Base-by-base conservation (phyloP, 768 basidiomycete species). In the Mycena chlorophos region DNA sequence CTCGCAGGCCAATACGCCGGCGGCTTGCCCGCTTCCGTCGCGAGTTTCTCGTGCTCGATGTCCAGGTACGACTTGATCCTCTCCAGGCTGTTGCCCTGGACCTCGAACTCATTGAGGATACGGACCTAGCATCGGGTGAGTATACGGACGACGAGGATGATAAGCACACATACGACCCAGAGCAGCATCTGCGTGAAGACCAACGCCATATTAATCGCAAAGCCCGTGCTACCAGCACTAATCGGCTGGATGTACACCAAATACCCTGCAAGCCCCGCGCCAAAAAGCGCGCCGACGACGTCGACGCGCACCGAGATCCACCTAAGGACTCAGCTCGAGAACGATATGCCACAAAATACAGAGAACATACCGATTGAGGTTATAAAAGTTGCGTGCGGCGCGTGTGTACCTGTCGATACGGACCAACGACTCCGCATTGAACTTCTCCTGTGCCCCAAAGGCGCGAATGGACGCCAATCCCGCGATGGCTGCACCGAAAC, bases 391-490 rank as follows among this genome's bases (percentile, higher is more conserved):
- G 23, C 78, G 63, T 8, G 77, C 71, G 3, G 77, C 66, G 37
- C 76, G 70, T 2, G 55, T 56, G 45, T 80, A 86, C 22, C 73
- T 72, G 65, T 89, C 81, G 40, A 87, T 82, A 10, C 82, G 75
- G 42, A 71, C 67, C 28, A 79, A 65, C 3, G 79, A 76, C 59
- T 82, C 75, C 38, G 53, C 51, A 57, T 64, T 77, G 70, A 77
- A 85, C 2, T 65, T 48, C 26, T 70, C 65, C 66, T 87, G 76
- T 6, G 81, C 83, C 3, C 82, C 82, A 63, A 85, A 90, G 0
- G 88, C 88, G 17, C 87, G 76, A 49, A 90, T 83, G 5, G 85
- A 79, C 16, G 68, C 79, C 30, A 86, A 61, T 10, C 87, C 58
- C 3, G 54, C 34, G 1, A 59, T 55, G 45, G 81, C 75, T 66